Evolutionary conservation across 352 stramenopile genomes (phyloP), one percentile per base, ranked within the genome.

Genomic region (Peronospora tabacina): DNA sequence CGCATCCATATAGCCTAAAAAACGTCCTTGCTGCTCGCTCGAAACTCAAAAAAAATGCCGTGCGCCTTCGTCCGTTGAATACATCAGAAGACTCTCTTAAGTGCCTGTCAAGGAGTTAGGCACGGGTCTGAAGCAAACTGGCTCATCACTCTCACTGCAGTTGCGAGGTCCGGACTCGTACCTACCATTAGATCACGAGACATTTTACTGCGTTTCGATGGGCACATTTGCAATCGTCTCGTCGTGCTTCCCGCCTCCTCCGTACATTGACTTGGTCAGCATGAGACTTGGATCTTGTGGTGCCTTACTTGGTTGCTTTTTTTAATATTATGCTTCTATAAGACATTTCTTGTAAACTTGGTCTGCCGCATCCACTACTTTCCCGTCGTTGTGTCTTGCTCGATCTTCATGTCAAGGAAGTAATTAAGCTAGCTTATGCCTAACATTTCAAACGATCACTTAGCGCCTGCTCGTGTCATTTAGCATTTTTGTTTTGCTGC

Each of bases 131-230:
- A 2, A 4, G 20, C 20, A 22, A 22, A 22, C 4, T 22, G 20
- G 20, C 20, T 22, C 20, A 22, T 2, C 20, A 22, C 20, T 22
- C 43, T 4, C 20, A 22, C 20, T 22, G 20, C 20, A 22, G 20
- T 22, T 11, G 56, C 43, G 7, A 59, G 32, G n/a, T 59, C 38
- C 2, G 36, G 49, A 8, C 48, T 36, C 2, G 55, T 63, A 12
- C 44, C 49, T 17, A 51, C 35, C 43, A 63, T 62, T 1, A 50
- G 4, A 15, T 57, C 47, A 59, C 54, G 2, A 52, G 38, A 35
- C 53, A 55, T 26, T 33, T 39, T 11, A 61, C 46, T 20, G 35
- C 54, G 26, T 57, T 48, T 24, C 52, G 30, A 22, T 61, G 44
- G 49, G 37, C 16, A 58, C 32, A 22, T 17, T 34, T 47, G 34